Percentiles rank a stretch among this genome's conserved stretches.
Conservation (phyloP, 352 stramenopile species). For the Globisporangium heterothallicum region DNA sequence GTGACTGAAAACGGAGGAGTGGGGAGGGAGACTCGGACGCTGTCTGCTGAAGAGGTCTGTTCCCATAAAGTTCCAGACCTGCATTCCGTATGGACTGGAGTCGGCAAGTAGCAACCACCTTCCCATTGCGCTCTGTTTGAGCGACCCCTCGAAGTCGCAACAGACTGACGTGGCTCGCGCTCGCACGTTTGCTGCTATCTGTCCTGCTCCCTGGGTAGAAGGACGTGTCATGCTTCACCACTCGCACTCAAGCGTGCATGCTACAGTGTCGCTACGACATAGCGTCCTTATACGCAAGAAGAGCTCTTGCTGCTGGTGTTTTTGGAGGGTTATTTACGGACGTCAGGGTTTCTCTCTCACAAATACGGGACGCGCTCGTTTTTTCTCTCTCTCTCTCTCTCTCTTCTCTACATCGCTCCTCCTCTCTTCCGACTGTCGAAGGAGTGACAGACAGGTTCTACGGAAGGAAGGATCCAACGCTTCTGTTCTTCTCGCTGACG, state of each 20-base stretch:
- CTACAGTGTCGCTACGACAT: too few relatives aligned
- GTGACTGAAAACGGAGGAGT: conserved; percentile 2
- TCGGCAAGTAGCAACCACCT: conserved; percentile 22
- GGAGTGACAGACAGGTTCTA: too few relatives aligned
- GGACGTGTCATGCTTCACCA: not conserved
- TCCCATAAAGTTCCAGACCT: conserved; percentile 8
- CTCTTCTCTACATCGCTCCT: not conserved
- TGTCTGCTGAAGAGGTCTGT: not conserved
- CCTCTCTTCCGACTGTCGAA: not conserved
- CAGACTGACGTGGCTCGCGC: conserved; percentile 33
- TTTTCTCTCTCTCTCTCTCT: not conserved
- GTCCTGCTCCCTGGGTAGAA: not conserved
- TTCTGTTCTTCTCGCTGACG: not conserved
- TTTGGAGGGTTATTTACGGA: not conserved
- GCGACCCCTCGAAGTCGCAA: conserved; percentile 27
- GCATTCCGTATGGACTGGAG: conserved; percentile 1
- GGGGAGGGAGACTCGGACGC: too few relatives aligned
- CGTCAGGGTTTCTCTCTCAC: not conserved
- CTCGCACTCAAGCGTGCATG: not conserved
- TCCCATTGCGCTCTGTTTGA: not conserved
- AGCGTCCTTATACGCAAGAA: too few relatives aligned
- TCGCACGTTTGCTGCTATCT: conserved; percentile 6
- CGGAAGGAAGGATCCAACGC: conserved; percentile 3
- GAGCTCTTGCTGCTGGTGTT: too few relatives aligned
- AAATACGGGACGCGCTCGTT: not conserved